Conservation (phyloP, 2,329 filamentous ascomycete genomes). For the Orbilia javanica region DNA sequence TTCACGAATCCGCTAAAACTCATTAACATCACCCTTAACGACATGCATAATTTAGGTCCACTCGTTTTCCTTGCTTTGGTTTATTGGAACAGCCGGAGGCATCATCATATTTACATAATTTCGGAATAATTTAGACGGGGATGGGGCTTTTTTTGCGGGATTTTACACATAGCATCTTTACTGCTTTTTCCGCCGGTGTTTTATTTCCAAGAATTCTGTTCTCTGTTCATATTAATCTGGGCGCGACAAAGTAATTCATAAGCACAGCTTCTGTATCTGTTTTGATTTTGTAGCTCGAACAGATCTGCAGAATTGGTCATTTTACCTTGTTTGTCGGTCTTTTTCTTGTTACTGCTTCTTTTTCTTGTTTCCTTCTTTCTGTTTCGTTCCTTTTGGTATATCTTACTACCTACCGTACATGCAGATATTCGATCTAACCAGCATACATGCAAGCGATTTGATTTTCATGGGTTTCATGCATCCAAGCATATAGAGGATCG, state of each 20-base stretch:
- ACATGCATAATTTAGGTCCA: constrained; percentile 21
- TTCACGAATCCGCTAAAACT: constrained; percentile 10
- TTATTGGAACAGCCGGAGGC: constrained; percentile 23
- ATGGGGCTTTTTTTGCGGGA: constrained; percentile 31
- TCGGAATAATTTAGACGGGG: constrained; percentile 36
- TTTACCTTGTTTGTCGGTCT: not conserved
- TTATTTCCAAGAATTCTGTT: not conserved
- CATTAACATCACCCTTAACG: not conserved
- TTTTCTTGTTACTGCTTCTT: not conserved
- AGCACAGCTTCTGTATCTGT: not conserved
- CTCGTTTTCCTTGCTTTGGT: constrained; percentile 1
- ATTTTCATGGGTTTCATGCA: not conserved
- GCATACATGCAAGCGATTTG: constrained; percentile 13
- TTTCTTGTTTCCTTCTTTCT: not conserved
- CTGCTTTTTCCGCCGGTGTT: constrained; percentile 4
- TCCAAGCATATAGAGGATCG: not conserved
- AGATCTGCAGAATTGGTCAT: too few relatives aligned
- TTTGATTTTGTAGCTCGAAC: not conserved
- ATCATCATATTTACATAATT: constrained; percentile 26
- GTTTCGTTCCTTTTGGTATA: not conserved
- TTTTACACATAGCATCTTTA: constrained; percentile 4
- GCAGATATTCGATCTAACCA: not conserved
- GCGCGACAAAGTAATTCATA: not conserved
- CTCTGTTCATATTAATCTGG: constrained; percentile 11
- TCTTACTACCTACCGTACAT: not conserved